Evolutionary conservation across 306 rosid species (phyloP).

Genomic region (Gastrolobium bilobum): DNA sequence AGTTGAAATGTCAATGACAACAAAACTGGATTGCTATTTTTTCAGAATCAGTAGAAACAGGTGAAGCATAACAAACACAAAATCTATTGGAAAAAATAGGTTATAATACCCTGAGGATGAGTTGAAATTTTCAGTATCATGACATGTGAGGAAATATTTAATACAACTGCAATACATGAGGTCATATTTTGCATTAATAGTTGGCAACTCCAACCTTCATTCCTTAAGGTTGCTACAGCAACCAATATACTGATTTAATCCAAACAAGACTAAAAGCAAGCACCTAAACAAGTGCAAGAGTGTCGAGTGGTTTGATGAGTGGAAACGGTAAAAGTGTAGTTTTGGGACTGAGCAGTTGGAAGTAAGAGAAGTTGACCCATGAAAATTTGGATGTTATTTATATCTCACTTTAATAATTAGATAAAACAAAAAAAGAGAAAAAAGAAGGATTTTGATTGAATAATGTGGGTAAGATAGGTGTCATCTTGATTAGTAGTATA

Average conservation of each 20-base stretch:
- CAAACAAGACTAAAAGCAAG: conserved; percentile 23
- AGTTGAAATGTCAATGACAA: conserved; percentile 42
- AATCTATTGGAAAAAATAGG: conserved; percentile 12
- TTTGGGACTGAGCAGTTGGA: neutral
- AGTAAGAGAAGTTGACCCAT: neutral
- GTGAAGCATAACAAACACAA: conserved; percentile 32
- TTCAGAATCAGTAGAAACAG: conserved; percentile 1
- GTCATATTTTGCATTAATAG: neutral
- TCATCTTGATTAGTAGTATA: neutral
- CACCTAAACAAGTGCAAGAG: neutral
- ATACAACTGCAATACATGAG: conserved; percentile 4
- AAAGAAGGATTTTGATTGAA: neutral
- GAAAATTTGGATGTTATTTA: neutral
- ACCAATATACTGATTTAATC: neutral
- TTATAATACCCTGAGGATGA: conserved; percentile 1
- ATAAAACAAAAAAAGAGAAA: neutral
- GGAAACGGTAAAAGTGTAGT: neutral
- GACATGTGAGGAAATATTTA: conserved; percentile 24
- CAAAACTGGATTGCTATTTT: conserved; percentile 30
- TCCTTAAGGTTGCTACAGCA: neutral
- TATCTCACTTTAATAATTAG: neutral
- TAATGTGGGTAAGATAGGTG: neutral
- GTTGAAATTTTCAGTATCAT: conserved; percentile 29
- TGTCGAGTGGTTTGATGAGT: neutral
- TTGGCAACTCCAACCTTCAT: conserved; percentile 5